Percentiles rank a stretch among this genome's conserved stretches.
Conservation (phyloP, 495 filamentous ascomycete species). For the Aspergillus incahuasiensis region DNA sequence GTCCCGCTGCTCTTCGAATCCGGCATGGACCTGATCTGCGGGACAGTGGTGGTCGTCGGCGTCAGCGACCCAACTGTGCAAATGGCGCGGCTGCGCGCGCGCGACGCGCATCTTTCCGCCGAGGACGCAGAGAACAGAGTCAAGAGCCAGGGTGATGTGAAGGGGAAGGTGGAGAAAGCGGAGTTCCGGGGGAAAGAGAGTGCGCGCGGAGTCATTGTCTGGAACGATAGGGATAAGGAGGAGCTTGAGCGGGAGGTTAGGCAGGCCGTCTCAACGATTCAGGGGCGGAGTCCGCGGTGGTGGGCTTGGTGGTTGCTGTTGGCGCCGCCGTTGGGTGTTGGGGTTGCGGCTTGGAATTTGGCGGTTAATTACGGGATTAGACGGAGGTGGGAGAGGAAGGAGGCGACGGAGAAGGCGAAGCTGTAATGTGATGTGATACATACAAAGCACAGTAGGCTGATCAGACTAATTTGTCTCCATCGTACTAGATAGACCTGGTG, state of each 20-base stretch:
- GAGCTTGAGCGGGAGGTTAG: constrained; percentile 62
- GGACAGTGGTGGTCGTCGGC: constrained; percentile 77
- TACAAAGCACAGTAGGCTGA: too few species aligned
- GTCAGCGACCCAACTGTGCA: constrained; percentile 71
- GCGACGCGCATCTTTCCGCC: constrained; percentile 65
- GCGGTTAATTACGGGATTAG: constrained; percentile 62
- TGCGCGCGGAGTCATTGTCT: constrained; percentile 67
- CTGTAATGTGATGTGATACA: too few species aligned
- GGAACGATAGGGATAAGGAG: constrained; percentile 74
- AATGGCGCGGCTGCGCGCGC: constrained; percentile 65
- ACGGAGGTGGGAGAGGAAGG: constrained; percentile 63
- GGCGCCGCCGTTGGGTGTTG: constrained; percentile 66
- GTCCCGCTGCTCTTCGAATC: constrained; percentile 88
- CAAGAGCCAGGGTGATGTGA: constrained; percentile 74
- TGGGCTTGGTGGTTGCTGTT: constrained; percentile 73
- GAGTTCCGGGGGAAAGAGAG: constrained; percentile 54
- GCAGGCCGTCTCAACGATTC: constrained; percentile 57
- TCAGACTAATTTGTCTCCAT: too few species aligned
- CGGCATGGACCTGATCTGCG: constrained; percentile 74
- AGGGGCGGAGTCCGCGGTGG: constrained; percentile 62
- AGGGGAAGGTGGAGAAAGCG: constrained; percentile 70
- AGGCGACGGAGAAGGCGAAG: constrained; percentile 63
- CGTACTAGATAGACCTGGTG: too few species aligned
- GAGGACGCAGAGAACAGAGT: constrained; percentile 84
- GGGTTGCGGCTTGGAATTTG: constrained; percentile 60